Conservation (phyloP, 352 stramenopile genomes). For the Phytophthora sp. region DNA sequence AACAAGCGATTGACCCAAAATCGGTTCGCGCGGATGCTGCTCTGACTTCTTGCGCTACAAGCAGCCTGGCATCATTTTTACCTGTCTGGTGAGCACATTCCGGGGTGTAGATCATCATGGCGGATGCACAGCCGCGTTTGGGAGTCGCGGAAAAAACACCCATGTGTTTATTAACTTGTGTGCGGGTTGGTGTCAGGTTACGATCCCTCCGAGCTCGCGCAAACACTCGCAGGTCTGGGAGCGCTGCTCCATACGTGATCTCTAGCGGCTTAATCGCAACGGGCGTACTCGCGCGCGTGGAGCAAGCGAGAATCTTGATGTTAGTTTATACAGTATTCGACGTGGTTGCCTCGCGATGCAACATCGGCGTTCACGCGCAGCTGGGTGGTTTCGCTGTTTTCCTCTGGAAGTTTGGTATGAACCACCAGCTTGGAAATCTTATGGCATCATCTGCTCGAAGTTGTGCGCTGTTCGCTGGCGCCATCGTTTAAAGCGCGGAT, state of each 20-base stretch:
- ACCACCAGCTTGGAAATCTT: not conserved
- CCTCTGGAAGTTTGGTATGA: slow-evolving; percentile 21
- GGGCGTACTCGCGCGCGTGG: too few species aligned
- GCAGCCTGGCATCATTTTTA: slow-evolving; percentile 17
- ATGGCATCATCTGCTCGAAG: slow-evolving; percentile 10
- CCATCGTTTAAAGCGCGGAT: slow-evolving; percentile 13
- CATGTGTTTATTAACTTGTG: slow-evolving; percentile 12
- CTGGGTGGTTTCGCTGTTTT: slow-evolving; percentile 17
- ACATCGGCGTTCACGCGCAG: not conserved
- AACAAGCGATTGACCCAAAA: slow-evolving; percentile 4
- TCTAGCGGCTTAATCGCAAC: not conserved
- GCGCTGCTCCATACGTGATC: not conserved
- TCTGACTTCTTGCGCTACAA: not conserved
- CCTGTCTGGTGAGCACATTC: slow-evolving; percentile 4
- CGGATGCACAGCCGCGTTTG: slow-evolving; percentile 10
- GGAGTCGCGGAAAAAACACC: not conserved
- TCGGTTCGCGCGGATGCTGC: not conserved
- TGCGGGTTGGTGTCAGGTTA: slow-evolving; percentile 10
- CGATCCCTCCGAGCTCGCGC: too few species aligned
- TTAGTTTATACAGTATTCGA: too few species aligned
- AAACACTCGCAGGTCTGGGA: slow-evolving; percentile 13
- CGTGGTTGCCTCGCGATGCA: too few species aligned
- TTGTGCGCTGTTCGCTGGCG: slow-evolving; percentile 5
- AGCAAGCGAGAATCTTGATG: too few species aligned
- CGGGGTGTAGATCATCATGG: slow-evolving; percentile 5